These are phyloP conservation scores for Tuber aestivum DNA, from an alignment of 495 filamentous ascomycete genomes.

Conservation along the genomic window DNA sequence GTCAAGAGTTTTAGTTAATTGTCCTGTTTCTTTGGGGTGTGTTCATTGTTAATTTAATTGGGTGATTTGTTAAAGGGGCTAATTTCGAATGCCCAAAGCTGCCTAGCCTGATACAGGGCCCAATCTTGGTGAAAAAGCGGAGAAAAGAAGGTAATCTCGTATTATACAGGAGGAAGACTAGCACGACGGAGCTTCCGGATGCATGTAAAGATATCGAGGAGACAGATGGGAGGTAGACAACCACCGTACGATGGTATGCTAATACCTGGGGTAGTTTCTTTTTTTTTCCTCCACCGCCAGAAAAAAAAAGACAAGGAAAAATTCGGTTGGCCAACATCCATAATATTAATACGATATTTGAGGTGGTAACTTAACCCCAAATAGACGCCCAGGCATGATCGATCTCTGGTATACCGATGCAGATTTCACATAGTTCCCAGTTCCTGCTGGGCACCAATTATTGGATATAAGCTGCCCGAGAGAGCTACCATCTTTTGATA, in stretches of 20 bases:
- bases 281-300: not conserved
- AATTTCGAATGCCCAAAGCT: no score
- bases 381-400: not conserved
- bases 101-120: no score
- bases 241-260: not conserved
- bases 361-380: not conserved
- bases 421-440: not conserved
- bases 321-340: not conserved
- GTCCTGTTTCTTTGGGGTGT: no score
- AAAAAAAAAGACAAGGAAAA: not conserved
- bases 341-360: not conserved
- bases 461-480: not conserved
- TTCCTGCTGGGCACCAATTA: not conserved
- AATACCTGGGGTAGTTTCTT: not conserved
- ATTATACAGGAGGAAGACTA: not conserved
- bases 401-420: not conserved
- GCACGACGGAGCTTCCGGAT: not conserved
- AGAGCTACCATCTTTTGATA: not conserved
- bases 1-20: no score
- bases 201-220: not conserved
- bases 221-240: not conserved
- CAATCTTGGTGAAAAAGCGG: no score
- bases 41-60: no score
- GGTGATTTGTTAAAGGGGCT: no score
- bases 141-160: no score